Conservation (phyloP, 805 yeast species). For the Vanderwaltozyma polyspora region DNA sequence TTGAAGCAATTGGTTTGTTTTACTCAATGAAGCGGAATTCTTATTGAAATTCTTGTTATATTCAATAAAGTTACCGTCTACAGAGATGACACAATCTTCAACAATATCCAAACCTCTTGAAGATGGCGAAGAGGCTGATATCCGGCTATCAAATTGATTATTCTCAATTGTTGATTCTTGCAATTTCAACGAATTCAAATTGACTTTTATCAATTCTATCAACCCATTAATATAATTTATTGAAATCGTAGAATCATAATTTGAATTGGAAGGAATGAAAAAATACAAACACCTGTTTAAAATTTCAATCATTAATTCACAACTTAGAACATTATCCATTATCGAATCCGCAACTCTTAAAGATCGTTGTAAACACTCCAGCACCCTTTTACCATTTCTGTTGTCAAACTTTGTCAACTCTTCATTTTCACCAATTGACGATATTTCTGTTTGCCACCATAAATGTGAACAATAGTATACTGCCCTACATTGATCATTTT, state of each 20-base stretch:
- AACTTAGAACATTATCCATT: slow-evolving; percentile 54
- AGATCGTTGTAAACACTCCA: slow-evolving; percentile 85
- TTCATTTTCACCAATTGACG: slow-evolving; percentile 32
- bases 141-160: too few species aligned
- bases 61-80: too few species aligned
- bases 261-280: slow-evolving; percentile 36
- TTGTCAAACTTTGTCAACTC: slow-evolving; percentile 31
- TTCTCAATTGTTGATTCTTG: slow-evolving; percentile 24
- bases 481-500: slow-evolving; percentile 90
- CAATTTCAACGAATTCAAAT: slow-evolving; percentile 29
- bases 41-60: too few species aligned
- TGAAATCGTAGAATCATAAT: slow-evolving; percentile 35
- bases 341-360: slow-evolving; percentile 89
- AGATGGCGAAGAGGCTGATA: too few species aligned
- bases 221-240: slow-evolving; percentile 74
- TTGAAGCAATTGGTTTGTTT: too few species aligned
- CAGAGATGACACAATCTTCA: too few species aligned
- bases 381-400: slow-evolving; percentile 57
- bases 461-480: slow-evolving; percentile 72
- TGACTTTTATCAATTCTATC: slow-evolving; percentile 68
- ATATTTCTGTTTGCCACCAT: slow-evolving; percentile 70
- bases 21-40: too few species aligned
- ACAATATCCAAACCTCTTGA: too few species aligned
- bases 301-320: slow-evolving; percentile 82
- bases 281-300: slow-evolving; percentile 77